Evolutionary conservation across 148 eudicot genomes (phyloP).

Genomic region (Euryodendron excelsum): DNA sequence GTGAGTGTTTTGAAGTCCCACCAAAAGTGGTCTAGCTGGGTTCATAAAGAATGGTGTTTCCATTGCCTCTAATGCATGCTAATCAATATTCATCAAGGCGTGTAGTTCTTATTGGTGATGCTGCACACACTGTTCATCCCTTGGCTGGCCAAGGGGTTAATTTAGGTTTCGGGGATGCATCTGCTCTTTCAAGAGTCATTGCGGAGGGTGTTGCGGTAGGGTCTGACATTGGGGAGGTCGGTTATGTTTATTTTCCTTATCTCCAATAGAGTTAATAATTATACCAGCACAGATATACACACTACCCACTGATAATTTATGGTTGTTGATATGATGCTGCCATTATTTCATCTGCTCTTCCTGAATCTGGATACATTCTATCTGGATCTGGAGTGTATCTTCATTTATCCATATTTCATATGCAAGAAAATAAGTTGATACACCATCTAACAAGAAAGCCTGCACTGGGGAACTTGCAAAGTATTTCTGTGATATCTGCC

Average conservation of each 20-base stretch:
- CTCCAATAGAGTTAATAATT: not conserved
- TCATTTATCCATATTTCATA: not conserved
- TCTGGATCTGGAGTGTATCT: not conserved
- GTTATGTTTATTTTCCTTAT: not conserved
- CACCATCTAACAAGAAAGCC: not conserved
- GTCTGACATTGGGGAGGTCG: conserved; percentile 94
- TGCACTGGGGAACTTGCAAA: not conserved
- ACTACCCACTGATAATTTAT: not conserved
- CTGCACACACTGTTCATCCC: conserved; percentile 99
- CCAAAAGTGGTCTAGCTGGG: conserved; percentile 71
- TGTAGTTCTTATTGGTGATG: conserved; percentile 87
- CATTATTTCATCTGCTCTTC: not conserved
- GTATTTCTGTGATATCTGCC: not conserved
- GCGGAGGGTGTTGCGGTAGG: conserved; percentile 88
- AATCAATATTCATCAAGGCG: conserved; percentile 61
- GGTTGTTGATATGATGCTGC: not conserved
- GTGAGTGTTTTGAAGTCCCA: conserved; percentile 84
- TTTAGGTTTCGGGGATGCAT: conserved; percentile 91
- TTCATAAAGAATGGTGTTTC: conserved; percentile 87
- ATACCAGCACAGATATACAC: not conserved
- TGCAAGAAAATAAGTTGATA: not conserved
- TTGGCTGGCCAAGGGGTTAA: conserved; percentile 99
- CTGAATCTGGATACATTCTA: not conserved
- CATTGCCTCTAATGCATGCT: conserved; percentile 79
- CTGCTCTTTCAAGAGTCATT: conserved; percentile 69